phyloP scores from a whole-genome alignment of 2,329 filamentous ascomycete species.

The Purpureocillium takamizusanense region DNA sequence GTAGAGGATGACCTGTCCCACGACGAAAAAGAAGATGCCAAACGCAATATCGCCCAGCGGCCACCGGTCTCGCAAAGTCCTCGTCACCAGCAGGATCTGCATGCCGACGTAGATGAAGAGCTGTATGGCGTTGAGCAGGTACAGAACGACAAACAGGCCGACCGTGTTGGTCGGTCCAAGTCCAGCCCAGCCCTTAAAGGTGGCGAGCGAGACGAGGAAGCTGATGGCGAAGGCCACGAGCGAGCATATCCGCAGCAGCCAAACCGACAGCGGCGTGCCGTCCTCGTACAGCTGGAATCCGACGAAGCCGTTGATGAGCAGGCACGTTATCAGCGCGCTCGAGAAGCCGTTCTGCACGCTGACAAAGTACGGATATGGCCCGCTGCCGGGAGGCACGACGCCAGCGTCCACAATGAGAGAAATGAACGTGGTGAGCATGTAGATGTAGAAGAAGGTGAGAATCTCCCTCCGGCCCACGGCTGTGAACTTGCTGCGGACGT shows the following conservation, averaged over 20 bases:
- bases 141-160: conserved; percentile 84
- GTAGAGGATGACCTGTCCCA: conserved; percentile 88
- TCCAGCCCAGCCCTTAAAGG: conserved; percentile 87
- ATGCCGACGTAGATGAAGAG: conserved; percentile 77
- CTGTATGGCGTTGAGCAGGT: conserved; percentile 82
- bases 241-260: conserved; percentile 77
- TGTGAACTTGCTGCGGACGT: conserved; percentile 95
- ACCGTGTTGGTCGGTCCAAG: conserved; percentile 77
- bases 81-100: conserved; percentile 80
- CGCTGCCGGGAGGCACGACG: conserved; percentile 75
- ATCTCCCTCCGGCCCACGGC: conserved; percentile 73
- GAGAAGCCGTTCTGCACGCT: conserved; percentile 77
- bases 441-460: conserved; percentile 93
- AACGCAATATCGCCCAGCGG: conserved; percentile 87
- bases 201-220: conserved; percentile 80
- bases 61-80: conserved; percentile 92
- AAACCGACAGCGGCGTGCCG: conserved; percentile 85
- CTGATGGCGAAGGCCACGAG: conserved; percentile 75
- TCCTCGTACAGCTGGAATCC: conserved; percentile 98
- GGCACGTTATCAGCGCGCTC: conserved; percentile 77
- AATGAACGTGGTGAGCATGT: conserved; percentile 79
- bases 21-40: conserved; percentile 82
- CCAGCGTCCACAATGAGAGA: conserved; percentile 89
- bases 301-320: conserved; percentile 95
- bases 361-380: conserved; percentile 82